phyloP scores from a whole-genome alignment of 768 basidiomycete genomes.

The Galerina marginata region DNA sequence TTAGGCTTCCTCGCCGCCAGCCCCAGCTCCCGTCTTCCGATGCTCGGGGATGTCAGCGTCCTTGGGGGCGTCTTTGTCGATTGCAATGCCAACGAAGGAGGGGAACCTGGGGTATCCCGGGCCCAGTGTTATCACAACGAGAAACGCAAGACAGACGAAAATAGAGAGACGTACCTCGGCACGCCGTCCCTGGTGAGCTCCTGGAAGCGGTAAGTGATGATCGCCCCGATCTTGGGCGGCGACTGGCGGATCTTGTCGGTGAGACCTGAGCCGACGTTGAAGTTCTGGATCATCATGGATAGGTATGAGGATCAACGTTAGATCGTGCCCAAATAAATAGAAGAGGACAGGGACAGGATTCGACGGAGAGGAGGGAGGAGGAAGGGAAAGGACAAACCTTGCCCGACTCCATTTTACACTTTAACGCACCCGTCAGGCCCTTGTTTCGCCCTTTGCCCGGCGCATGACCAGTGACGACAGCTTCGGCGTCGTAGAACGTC shows the following conservation, averaged over 20 bases:
- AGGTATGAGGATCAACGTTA: not conserved
- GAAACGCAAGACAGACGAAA: not conserved
- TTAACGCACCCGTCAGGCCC: conserved; percentile 54
- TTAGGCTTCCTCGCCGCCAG: not conserved
- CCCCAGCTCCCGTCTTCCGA: conserved; percentile 16
- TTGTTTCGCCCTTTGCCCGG: conserved; percentile 57
- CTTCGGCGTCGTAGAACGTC: conserved; percentile 68
- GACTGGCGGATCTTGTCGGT: conserved; percentile 56
- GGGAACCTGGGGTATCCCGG: conserved; percentile 51
- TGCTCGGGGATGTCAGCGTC: conserved; percentile 57
- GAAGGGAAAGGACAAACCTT: conserved; percentile 44
- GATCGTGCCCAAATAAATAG: not conserved
- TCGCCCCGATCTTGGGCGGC: conserved; percentile 60
- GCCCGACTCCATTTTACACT: conserved; percentile 64
- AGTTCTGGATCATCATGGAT: conserved; percentile 39
- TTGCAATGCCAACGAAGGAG: conserved; percentile 54
- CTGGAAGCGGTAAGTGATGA: conserved; percentile 65
- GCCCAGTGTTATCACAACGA: not conserved
- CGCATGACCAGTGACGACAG: conserved; percentile 61
- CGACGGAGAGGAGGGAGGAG: not conserved
- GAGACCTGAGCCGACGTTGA: conserved; percentile 62
- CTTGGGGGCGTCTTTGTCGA: conserved; percentile 58
- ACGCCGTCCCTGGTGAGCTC: conserved; percentile 62
- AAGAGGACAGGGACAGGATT: not conserved
- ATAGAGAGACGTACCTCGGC: conserved; percentile 46